Base-by-base conservation (phyloP, 2,329 filamentous ascomycete genomes). In the Fusarium succisae region DNA sequence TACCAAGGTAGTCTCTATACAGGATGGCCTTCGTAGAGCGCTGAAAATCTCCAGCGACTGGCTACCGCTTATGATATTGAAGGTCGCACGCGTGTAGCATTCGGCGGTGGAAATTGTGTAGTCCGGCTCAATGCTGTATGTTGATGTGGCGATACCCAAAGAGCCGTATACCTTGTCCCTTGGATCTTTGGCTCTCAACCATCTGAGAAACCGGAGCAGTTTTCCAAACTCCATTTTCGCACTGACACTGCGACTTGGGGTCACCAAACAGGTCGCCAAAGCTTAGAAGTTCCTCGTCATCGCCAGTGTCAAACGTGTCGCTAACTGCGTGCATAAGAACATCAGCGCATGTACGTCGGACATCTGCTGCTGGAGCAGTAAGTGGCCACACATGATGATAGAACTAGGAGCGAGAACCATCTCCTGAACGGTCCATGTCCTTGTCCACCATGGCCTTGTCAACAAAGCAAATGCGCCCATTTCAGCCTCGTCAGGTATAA, bases 1-100 rank as follows among this genome's bases (percentile, higher is more conserved):
- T 6, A 0, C 1, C 14, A 48, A 48, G 2, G 45, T 48, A 48
- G 1, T 12, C 7, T 17, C 10, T 17, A 48, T 30, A 0, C 45
- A 48, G 0, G 47, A 50, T 4, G 47, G 47, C 20, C 28, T 50
- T 17, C 47, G 47, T 0, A 50, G 28, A 30, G 47, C 20, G 22
- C 47, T 17, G 6, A 50, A 13, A 6, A 50, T 50, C 1, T 50
- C 47, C 28, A 50, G 0, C 0, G 28, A 50, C 7, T 20, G 7
- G 7, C 47, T 30, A 6, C 26, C 20, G 2, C 7, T 30, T 30
- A 50, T 50, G 6, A 50, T 50, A 3, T 0, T 50, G 3, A 50
- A 50, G 0, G 47, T 9, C 1, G 47, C 20, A 12, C 14, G 47
- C 8, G 47, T 50, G 7, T 30, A 30, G 10, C 28, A 50, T 30